Conservation (phyloP, 2,329 filamentous ascomycete species). For the Phoma herbarum region DNA sequence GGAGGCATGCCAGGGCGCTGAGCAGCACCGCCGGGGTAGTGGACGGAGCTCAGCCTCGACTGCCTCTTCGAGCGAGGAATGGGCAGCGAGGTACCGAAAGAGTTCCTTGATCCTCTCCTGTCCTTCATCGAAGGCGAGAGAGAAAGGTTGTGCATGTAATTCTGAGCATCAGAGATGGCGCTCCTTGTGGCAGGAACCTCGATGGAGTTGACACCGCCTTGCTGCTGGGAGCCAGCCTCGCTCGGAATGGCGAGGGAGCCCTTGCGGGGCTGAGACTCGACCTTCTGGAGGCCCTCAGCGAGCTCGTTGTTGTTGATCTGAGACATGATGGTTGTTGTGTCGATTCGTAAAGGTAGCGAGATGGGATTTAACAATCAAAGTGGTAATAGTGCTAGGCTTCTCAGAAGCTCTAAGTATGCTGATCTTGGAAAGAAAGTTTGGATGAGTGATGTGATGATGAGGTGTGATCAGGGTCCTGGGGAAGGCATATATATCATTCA, state of each 20-base stretch:
- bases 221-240: conserved; percentile 32
- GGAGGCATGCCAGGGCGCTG: conserved; percentile 65
- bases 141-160: conserved; percentile 78
- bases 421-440: conserved; percentile 19
- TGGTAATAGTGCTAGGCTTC: conserved; percentile 1
- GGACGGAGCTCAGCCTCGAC: conserved; percentile 71
- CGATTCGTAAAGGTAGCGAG: background rate
- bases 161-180: conserved; percentile 71
- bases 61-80: conserved; percentile 76
- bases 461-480: conserved; percentile 31
- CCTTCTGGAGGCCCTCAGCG: conserved; percentile 48
- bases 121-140: conserved; percentile 73
- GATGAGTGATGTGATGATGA: conserved; percentile 22
- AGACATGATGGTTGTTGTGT: conserved; percentile 59
- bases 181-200: conserved; percentile 75
- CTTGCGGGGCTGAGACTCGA: conserved; percentile 41
- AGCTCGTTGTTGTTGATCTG: conserved; percentile 67
- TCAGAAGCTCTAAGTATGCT: conserved; percentile 22
- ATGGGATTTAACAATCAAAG: conserved; percentile 2
- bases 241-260: conserved; percentile 44
- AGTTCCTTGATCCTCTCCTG: conserved; percentile 75
- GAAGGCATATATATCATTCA: conserved; percentile 38
- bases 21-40: conserved; percentile 57
- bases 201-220: conserved; percentile 59
- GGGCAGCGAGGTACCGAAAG: conserved; percentile 75